Base-by-base conservation (phyloP, 345 rosid genomes). In the Streptanthus diversifolius region DNA sequence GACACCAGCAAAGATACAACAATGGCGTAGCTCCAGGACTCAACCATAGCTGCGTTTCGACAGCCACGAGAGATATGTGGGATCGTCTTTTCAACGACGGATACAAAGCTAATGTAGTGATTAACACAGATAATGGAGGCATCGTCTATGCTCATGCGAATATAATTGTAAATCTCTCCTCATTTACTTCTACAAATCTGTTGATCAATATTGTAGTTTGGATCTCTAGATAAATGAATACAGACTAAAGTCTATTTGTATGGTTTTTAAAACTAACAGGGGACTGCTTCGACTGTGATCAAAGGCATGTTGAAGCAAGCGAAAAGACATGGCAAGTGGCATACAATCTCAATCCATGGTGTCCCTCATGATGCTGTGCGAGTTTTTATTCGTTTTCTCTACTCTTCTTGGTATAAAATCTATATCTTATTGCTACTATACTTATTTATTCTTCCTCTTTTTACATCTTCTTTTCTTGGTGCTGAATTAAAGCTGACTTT, bases 241-340 rank as follows among this genome's bases (percentile, higher is more conserved):
- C 30, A 40, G 55, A 19, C 9, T 54, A n/a, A 52, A 25, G 10
- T 14, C 2, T 48, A 8, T 53, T 24, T 12, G 15, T 1, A 39
- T 39, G 15, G 17, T 27, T 53, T 2, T 7, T 14, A 5, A 8
- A 13, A n/a, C 4, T 1, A n/a, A 63, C 77, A 93, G 98, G 92
- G 96, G 44, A 84, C 80, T 82, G 96, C 96, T 64, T 91, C 97
- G 65, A 79, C 82, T 40, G 92, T 84, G 53, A 83, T 93, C 61
- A 91, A 70, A 83, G 92, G 90, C 61, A 84, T 89, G 86, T 70
- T 93, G 71, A 89, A 83, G 75, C 78, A 83, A 79, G 82, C 91
- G 4, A 85, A 85, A 79, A 37, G 66, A 30, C 79, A 48, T 43
- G 90, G 90, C 12, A 72, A 75, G 2, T 76, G 68, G 61, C 73